These are phyloP conservation scores for Trichoderma sp. DNA, from an alignment of 2,329 filamentous ascomycete genomes.

Conservation along the genomic window DNA sequence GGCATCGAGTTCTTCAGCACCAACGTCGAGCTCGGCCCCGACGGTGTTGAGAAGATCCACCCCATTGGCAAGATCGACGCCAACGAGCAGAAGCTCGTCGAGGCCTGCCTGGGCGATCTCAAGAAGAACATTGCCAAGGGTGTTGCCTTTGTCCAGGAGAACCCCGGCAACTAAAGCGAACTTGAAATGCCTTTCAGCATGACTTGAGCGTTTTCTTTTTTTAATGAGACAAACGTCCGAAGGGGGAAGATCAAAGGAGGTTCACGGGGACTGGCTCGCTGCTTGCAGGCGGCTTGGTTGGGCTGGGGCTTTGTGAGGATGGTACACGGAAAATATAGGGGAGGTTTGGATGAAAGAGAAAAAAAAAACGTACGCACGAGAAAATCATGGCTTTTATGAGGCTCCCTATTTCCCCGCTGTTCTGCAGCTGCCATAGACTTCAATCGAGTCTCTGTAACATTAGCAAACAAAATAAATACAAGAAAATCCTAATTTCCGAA, in stretches of 20 bases:
- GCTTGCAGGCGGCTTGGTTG: constrained; percentile 22
- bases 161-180: constrained; percentile 60
- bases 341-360: constrained; percentile 18
- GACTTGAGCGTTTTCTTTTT: neutral
- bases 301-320: constrained; percentile 23
- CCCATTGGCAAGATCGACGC: constrained; percentile 82
- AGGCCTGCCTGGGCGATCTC: constrained; percentile 79
- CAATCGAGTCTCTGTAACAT: constrained; percentile 39
- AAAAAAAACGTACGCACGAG: neutral
- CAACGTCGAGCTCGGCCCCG: constrained; percentile 92
- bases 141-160: constrained; percentile 59
- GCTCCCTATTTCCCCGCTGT: constrained; percentile 28
- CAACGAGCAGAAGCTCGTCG: constrained; percentile 86
- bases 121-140: constrained; percentile 98
- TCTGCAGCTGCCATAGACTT: constrained; percentile 38
- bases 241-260: neutral
- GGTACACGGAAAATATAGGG: constrained; percentile 14
- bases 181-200: neutral
- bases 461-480: constrained; percentile 29
- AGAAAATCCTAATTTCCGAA: neutral
- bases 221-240: constrained; percentile 3
- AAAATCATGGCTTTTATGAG: constrained; percentile 27
- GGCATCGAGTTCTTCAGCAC: constrained; percentile 97
- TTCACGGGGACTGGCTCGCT: constrained; percentile 19
- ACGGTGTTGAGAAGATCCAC: constrained; percentile 93